These are phyloP conservation scores for Nicotiana tomentosiformis DNA, from an alignment of 257 asterid genomes.

Conservation along the genomic window DNA sequence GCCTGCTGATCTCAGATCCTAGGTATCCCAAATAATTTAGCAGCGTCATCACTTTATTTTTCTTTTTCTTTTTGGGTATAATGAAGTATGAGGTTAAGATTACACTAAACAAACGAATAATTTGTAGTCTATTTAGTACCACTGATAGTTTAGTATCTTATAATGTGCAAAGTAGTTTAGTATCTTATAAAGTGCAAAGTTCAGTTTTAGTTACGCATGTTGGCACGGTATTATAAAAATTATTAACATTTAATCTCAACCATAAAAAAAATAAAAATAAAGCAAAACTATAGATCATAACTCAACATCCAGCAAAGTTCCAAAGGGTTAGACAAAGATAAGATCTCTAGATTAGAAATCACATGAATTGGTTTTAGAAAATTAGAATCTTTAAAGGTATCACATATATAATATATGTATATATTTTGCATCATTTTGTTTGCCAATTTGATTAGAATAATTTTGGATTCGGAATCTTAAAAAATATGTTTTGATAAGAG, in stretches of 20 bases:
- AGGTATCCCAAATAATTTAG: too few relatives aligned
- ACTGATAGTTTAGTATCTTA: too few relatives aligned
- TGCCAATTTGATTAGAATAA: not conserved
- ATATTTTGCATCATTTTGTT: not conserved
- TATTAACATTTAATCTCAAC: not conserved
- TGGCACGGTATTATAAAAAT: not conserved
- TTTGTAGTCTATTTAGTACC: too few relatives aligned
- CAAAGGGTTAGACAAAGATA: not conserved
- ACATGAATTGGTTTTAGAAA: not conserved
- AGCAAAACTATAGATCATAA: too few relatives aligned
- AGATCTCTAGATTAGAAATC: not conserved
- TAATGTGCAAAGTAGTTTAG: not conserved
- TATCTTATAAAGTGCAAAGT: not conserved
- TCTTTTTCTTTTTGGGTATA: too few relatives aligned
- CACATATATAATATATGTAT: not conserved
- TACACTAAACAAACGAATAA: not conserved
- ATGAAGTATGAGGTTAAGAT: too few relatives aligned
- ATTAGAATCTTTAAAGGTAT: not conserved
- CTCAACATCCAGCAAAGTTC: not conserved
- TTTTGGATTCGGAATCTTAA: not conserved
- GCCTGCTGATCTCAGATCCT: too few relatives aligned
- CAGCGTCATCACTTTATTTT: too few relatives aligned
- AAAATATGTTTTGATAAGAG: not conserved
- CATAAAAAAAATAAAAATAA: too few relatives aligned
- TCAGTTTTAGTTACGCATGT: too few relatives aligned